phyloP scores from a whole-genome alignment of 768 basidiomycete genomes.

The Boletellus ananiceps region DNA sequence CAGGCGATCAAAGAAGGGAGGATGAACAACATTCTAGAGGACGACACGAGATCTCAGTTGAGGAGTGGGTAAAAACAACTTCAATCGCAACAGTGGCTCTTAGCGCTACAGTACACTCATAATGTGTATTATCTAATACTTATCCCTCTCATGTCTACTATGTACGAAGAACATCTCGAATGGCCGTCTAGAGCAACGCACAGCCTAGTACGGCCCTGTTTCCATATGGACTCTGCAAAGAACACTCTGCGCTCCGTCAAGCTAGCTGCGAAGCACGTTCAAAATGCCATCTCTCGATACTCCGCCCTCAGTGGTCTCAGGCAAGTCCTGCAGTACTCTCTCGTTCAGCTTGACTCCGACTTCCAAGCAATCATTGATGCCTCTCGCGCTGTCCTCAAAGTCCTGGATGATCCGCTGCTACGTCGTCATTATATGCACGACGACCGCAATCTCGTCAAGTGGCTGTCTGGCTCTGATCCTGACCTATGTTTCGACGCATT shows the following conservation, averaged over 20 bases:
- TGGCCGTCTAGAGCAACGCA: too few relatives aligned
- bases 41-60: background rate
- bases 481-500: constrained; percentile 2
- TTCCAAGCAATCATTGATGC: constrained; percentile 5
- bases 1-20: constrained; percentile 14
- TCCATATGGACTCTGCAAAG: constrained; percentile 4
- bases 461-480: constrained; percentile 3
- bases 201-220: too few relatives aligned
- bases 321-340: constrained; percentile 4
- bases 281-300: background rate
- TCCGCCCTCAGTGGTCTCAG: background rate
- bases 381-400: constrained; percentile 3
- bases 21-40: constrained; percentile 19
- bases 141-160: background rate
- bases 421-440: background rate
- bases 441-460: background rate
- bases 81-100: too few relatives aligned
- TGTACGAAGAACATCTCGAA: too few relatives aligned
- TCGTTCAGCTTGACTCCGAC: constrained; percentile 5
- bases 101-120: too few relatives aligned
- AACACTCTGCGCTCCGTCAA: background rate
- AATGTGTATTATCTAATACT: constrained; percentile 7
- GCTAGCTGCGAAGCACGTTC: background rate
- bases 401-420: background rate
- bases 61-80: constrained; percentile 14